Conservation (phyloP, 2,329 filamentous ascomycete genomes). For the Tolypocladium nubicola region DNA sequence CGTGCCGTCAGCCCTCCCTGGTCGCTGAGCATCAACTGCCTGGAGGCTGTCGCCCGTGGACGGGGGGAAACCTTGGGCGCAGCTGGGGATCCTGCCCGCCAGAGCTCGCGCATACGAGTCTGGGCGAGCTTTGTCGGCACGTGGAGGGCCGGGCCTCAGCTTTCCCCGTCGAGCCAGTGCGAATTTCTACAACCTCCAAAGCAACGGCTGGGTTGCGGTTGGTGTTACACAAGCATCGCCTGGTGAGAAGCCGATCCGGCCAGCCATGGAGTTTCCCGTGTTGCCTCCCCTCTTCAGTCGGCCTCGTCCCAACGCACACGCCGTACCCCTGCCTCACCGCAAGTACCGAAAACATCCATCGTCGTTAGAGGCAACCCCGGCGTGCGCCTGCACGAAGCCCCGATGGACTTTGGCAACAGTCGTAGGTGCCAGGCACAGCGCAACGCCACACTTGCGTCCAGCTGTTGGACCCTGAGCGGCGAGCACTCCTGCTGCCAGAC, state of each 20-base stretch:
- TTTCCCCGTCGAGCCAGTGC: neutral
- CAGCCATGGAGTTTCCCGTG: neutral
- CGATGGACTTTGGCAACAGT: neutral
- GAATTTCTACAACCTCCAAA: neutral
- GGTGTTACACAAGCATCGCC: constrained; percentile 2
- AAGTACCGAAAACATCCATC: neutral
- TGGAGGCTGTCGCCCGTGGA: neutral
- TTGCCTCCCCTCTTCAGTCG: neutral
- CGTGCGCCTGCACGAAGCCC: neutral
- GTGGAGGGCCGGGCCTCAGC: neutral
- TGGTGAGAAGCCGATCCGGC: neutral
- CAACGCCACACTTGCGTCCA: neutral
- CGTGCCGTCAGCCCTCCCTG: neutral
- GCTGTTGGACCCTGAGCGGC: neutral
- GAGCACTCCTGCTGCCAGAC: neutral
- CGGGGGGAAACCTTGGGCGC: neutral
- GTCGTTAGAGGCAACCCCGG: neutral
- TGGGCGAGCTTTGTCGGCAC: neutral
- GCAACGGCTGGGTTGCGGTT: constrained; percentile 2
- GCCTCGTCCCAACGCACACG: neutral
- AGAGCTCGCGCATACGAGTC: neutral
- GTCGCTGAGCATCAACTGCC: neutral
- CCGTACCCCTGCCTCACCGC: neutral
- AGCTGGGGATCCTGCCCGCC: neutral
- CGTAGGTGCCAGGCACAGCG: neutral